phyloP scores from a whole-genome alignment of 2,329 filamentous ascomycete species.

The Canariomyces notabilis region DNA sequence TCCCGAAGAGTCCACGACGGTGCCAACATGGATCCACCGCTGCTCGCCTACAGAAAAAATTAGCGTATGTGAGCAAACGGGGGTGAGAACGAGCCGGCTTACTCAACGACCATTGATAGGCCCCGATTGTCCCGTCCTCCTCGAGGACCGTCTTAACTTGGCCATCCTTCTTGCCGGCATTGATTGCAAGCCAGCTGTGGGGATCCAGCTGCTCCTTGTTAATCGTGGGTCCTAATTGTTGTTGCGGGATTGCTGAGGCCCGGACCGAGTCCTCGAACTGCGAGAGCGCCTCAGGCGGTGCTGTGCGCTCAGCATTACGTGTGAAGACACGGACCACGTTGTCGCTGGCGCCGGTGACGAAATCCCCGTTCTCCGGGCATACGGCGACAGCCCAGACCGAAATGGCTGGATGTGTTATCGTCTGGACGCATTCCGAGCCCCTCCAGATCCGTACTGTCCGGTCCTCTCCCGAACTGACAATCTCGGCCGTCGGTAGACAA shows the following conservation, averaged over 20 bases:
- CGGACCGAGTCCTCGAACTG: slow-evolving; percentile 80
- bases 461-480: slow-evolving; percentile 90
- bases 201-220: slow-evolving; percentile 91
- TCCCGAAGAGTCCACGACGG: slow-evolving; percentile 82
- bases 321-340: slow-evolving; percentile 81
- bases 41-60: slow-evolving; percentile 45
- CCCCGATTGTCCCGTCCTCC: slow-evolving; percentile 72
- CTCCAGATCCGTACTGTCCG: slow-evolving; percentile 89
- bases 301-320: slow-evolving; percentile 62
- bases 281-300: slow-evolving; percentile 60
- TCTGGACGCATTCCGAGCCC: slow-evolving; percentile 78
- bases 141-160: slow-evolving; percentile 91
- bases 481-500: slow-evolving; percentile 72
- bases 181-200: slow-evolving; percentile 75
- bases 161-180: slow-evolving; percentile 89
- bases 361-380: slow-evolving; percentile 77
- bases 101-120: slow-evolving; percentile 77
- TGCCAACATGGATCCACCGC: slow-evolving; percentile 86
- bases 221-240: slow-evolving; percentile 68
- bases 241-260: slow-evolving; percentile 78
- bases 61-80: neutral
- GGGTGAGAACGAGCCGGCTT: neutral
- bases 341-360: slow-evolving; percentile 91
- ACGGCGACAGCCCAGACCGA: slow-evolving; percentile 93
- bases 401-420: slow-evolving; percentile 93